Evolutionary conservation across 768 basidiomycete genomes (phyloP).

Genomic region (Amanita polypyramis): DNA sequence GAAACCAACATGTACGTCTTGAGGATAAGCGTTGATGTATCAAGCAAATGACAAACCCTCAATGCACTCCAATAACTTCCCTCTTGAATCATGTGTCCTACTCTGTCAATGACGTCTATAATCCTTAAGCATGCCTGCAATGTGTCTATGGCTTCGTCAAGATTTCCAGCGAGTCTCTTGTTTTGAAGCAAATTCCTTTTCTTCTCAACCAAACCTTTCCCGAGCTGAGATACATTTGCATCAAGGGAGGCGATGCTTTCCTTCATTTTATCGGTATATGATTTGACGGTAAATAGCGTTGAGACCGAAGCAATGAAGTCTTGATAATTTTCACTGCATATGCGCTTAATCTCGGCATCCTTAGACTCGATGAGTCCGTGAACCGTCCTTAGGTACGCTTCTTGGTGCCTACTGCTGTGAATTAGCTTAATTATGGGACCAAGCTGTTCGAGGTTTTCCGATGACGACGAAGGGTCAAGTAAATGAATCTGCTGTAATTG

Average conservation of each 20-base stretch:
- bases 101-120: conserved; percentile 85
- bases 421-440: conserved; percentile 94
- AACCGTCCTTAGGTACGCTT: conserved; percentile 77
- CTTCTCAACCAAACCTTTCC: conserved; percentile 84
- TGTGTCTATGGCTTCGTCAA: conserved; percentile 95
- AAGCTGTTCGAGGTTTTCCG: conserved; percentile 92
- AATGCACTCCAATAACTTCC: conserved; percentile 96
- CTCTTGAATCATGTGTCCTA: conserved; percentile 86
- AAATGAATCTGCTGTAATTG: conserved; percentile 89
- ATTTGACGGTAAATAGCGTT: conserved; percentile 92
- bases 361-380: conserved; percentile 88
- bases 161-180: conserved; percentile 85
- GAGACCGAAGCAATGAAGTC: conserved; percentile 97
- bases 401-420: conserved; percentile 79
- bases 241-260: conserved; percentile 88
- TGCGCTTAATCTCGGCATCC: conserved; percentile 91
- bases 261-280: conserved; percentile 89
- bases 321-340: conserved; percentile 94
- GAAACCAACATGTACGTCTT: conserved; percentile 19
- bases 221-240: conserved; percentile 78
- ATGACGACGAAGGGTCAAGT: conserved; percentile 76
- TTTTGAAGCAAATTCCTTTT: conserved; percentile 83
- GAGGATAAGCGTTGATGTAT: conserved; percentile 19
- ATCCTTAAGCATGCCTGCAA: conserved; percentile 88
- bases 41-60: conserved; percentile 52